Evolutionary conservation across 805 yeast genomes (phyloP), one percentile per base, ranked within the genome.

Genomic region (Ogataea naganishii): DNA sequence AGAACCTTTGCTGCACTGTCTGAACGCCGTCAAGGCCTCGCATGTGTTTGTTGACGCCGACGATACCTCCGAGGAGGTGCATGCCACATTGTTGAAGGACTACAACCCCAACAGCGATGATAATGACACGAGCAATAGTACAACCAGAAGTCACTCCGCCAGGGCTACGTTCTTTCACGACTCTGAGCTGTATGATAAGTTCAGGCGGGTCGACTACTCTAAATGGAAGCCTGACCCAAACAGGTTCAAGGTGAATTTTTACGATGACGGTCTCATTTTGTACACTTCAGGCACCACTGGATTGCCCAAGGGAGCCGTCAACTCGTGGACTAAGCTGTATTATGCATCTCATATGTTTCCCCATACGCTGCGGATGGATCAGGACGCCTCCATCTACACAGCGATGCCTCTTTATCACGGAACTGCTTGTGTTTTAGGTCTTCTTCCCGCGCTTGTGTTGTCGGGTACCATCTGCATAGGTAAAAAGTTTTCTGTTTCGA

Each of bases 351-450:
- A 66, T 2, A 49, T 83, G 16, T 86, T 84, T 47, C 83, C 84
- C 1, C 67, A 67, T 39, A 77, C 83, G 24, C 69, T 80, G 60
- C 68, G 74, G 35, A 63, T 84, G 41, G 53, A 60, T n/a, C 37
- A 53, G 5, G 49, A 60, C 4, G 72, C 81, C 11, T 70, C 66
- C 9, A 76, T 84, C 7, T 81, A 80, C 58, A 83, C 95, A 0
- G 83, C 95, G 1, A 88, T 88, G 97, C 97, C 97, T 2, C 61
- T 89, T 36, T 88, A 89, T 50, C 97, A 88, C 53, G 84, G 95
- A 1, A 88, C 96, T 0, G 96, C 96, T 4, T 81, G 95, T 0
- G 68, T 85, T 55, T 58, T 88, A 32, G 96, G 96, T 9, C 73
- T 80, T 5, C 65, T 88, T 46, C 86, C 94, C 1, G 41, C 46